These are phyloP conservation scores for Geotrichum klebahnii DNA, from an alignment of 1,139 yeast species.

Conservation along the genomic window DNA sequence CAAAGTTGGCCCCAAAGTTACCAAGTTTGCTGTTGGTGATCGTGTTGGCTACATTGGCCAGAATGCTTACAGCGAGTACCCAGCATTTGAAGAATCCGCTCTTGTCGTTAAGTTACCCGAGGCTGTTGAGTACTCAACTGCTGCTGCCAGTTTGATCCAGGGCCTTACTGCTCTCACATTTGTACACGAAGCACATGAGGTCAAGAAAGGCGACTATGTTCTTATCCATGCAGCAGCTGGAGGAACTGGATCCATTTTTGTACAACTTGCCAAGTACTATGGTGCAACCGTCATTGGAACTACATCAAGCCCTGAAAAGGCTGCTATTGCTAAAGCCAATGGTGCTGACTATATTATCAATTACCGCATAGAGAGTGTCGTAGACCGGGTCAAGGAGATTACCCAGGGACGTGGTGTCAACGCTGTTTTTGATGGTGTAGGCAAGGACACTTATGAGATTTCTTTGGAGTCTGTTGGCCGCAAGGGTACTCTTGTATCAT, in stretches of 20 bases:
- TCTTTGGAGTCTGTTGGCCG: constrained; percentile 60
- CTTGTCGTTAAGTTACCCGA: constrained; percentile 50
- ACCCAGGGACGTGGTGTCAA: constrained; percentile 70
- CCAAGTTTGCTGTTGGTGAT: constrained; percentile 62
- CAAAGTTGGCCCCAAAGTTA: constrained; percentile 60
- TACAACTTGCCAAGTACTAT: constrained; percentile 54
- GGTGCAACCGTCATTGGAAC: constrained; percentile 84
- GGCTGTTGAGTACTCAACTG: constrained; percentile 47
- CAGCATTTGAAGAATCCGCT: constrained; percentile 40
- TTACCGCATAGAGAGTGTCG: constrained; percentile 55
- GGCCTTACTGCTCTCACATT: constrained; percentile 78
- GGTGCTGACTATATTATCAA: constrained; percentile 78
- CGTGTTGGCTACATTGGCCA: constrained; percentile 54
- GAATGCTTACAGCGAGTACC: constrained; percentile 67
- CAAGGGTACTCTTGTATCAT: constrained; percentile 71
- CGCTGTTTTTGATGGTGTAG: constrained; percentile 76
- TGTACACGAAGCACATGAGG: constrained; percentile 58
- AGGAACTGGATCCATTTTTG: constrained; percentile 73
- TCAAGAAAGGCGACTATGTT: constrained; percentile 62
- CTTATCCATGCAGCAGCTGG: constrained; percentile 93
- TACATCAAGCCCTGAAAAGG: constrained; percentile 64
- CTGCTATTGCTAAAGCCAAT: constrained; percentile 49
- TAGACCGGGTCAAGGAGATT: constrained; percentile 55
- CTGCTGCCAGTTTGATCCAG: constrained; percentile 62
- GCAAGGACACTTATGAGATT: constrained; percentile 68